Evolutionary conservation across 148 eudicot species (phyloP).

Genomic region (Arbutus unedo): DNA sequence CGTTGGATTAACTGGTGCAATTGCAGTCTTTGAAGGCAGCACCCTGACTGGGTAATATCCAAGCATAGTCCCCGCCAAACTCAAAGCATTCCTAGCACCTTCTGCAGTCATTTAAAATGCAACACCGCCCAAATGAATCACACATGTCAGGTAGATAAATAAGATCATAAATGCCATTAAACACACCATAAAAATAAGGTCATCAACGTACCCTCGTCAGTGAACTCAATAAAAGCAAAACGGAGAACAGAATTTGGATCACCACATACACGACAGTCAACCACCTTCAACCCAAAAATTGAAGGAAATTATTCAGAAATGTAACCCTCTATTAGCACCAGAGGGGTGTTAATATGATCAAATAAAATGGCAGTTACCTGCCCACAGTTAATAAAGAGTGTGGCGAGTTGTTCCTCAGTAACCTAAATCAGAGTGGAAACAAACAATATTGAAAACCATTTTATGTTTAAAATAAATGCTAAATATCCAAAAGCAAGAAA

Average conservation of each 20-base stretch:
- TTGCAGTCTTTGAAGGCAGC: slow-evolving; percentile 80
- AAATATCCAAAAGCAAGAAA: slow-evolving; percentile 10
- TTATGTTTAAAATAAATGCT: not conserved
- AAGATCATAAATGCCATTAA: not conserved
- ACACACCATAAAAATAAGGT: not conserved
- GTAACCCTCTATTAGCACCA: not conserved
- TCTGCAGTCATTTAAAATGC: slow-evolving; percentile 32
- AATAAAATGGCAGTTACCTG: slow-evolving; percentile 39
- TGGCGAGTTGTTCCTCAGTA: slow-evolving; percentile 77
- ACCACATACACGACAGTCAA: slow-evolving; percentile 82
- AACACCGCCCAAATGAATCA: slow-evolving; percentile 14
- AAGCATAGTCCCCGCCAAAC: slow-evolving; percentile 64
- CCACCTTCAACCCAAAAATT: slow-evolving; percentile 46
- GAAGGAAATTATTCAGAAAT: slow-evolving; percentile 14
- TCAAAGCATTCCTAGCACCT: slow-evolving; percentile 69
- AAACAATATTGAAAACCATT: not conserved
- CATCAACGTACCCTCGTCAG: slow-evolving; percentile 56
- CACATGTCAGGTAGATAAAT: not conserved
- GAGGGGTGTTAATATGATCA: not conserved
- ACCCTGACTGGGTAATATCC: slow-evolving; percentile 76
- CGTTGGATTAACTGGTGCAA: slow-evolving; percentile 83
- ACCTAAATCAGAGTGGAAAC: slow-evolving; percentile 32
- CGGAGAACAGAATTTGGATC: slow-evolving; percentile 79
- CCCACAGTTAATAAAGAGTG: slow-evolving; percentile 61
- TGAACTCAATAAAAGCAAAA: slow-evolving; percentile 77